Evolutionary conservation across 1,139 yeast species (phyloP).

Genomic region (Casaregolazyma suthepensis): DNA sequence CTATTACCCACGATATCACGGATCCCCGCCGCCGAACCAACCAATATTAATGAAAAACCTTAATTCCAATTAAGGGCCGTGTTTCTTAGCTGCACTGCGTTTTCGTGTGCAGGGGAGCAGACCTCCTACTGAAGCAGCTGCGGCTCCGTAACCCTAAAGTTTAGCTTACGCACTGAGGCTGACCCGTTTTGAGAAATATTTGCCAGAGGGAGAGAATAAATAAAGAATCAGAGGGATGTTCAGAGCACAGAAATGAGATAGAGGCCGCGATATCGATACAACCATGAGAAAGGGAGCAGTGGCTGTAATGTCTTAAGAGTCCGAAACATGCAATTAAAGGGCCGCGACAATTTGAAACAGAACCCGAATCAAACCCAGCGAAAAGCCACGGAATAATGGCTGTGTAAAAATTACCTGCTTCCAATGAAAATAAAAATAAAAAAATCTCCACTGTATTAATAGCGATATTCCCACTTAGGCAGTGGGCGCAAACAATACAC

Average conservation of each 20-base stretch:
- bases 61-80: not conserved
- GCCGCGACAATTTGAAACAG: not conserved
- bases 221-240: not conserved
- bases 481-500: not conserved
- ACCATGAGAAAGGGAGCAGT: not conserved
- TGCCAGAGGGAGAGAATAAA: not conserved
- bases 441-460: not conserved
- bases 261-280: not conserved
- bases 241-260: not conserved
- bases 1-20: too few relatives aligned
- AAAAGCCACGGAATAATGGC: not conserved
- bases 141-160: not conserved
- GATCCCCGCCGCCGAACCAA: not conserved
- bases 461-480: not conserved
- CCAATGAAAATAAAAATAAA: too few relatives aligned
- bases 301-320: not conserved
- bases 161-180: not conserved
- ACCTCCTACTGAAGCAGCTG: not conserved
- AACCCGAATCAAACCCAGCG: not conserved
- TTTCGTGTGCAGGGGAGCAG: not conserved
- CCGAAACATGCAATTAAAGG: not conserved
- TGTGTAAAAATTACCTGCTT: too few relatives aligned
- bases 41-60: not conserved
- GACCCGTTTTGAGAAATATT: not conserved
- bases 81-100: not conserved